These are phyloP conservation scores for Globisporangium camurandrum DNA, from an alignment of 352 stramenopile genomes.

Conservation along the genomic window DNA sequence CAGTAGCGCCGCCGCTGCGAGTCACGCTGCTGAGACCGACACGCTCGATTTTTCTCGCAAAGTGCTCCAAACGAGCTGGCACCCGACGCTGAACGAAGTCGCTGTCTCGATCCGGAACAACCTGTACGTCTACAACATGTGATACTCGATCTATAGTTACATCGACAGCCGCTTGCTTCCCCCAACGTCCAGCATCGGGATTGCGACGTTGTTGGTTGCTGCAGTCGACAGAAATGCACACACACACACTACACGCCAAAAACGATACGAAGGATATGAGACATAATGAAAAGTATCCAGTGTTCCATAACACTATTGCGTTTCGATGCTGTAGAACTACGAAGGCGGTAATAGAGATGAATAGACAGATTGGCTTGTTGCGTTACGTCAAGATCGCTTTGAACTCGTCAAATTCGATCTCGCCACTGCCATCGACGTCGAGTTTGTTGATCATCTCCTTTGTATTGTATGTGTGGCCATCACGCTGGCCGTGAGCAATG, in stretches of 20 bases:
- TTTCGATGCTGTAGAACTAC: no score
- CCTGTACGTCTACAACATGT: conserved; percentile 74
- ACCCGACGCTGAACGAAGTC: conserved; percentile 72
- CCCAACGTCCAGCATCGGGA: no score
- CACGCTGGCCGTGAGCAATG: not conserved
- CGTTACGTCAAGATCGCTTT: conserved; percentile 81
- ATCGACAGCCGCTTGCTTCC: no score
- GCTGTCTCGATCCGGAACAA: conserved; percentile 79
- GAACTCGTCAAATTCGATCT: conserved; percentile 97
- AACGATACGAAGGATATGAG: no score
- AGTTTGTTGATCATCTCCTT: conserved; percentile 95
- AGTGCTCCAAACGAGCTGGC: conserved; percentile 82
- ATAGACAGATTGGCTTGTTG: no score
- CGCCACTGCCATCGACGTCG: conserved; percentile 90
- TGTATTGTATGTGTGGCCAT: not conserved
- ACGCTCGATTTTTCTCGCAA: conserved; percentile 79
- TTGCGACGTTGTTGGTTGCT: no score
- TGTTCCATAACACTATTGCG: no score
- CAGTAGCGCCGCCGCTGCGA: conserved; percentile 10
- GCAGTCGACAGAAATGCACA: no score
- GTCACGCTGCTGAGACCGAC: conserved; percentile 39
- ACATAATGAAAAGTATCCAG: no score
- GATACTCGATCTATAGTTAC: no score
- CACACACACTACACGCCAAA: no score
- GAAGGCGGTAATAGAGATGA: not conserved